These are phyloP conservation scores for Phycomyces nitens DNA, from an alignment of 192 early-diverging fungal genomes.

Conservation along the genomic window DNA sequence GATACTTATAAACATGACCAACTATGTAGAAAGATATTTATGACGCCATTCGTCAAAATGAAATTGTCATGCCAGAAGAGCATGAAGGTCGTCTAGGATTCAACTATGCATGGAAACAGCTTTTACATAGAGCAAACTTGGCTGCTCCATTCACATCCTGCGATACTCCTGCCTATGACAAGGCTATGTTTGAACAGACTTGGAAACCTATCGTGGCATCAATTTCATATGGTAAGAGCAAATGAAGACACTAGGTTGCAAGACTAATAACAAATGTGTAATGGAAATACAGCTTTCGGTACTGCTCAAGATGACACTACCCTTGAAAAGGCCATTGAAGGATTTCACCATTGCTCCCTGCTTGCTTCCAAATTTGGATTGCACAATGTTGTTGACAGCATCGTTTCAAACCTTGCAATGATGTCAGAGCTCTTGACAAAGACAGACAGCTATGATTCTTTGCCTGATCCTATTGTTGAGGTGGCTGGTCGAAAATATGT, in stretches of 20 bases:
- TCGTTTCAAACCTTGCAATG: slow-evolving; percentile 65
- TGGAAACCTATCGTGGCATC: slow-evolving; percentile 78
- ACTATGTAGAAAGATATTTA: slow-evolving; percentile 60
- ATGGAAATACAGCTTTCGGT: slow-evolving; percentile 74
- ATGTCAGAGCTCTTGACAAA: slow-evolving; percentile 68
- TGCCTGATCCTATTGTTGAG: slow-evolving; percentile 45
- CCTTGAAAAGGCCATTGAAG: slow-evolving; percentile 77
- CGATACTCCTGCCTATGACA: slow-evolving; percentile 65
- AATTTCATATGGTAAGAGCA: slow-evolving; percentile 67
- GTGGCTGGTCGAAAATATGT: slow-evolving; percentile 44
- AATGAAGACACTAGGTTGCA: too few species aligned
- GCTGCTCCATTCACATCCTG: slow-evolving; percentile 55
- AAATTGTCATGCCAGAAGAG: slow-evolving; percentile 97
- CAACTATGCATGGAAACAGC: slow-evolving; percentile 90
- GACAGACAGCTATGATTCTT: slow-evolving; percentile 29
- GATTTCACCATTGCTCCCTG: slow-evolving; percentile 70
- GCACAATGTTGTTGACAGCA: slow-evolving; percentile 74
- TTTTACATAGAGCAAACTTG: slow-evolving; percentile 52
- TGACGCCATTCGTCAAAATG: slow-evolving; percentile 81
- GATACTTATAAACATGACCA: background rate
- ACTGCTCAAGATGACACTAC: slow-evolving; percentile 74
- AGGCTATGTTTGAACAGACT: slow-evolving; percentile 69
- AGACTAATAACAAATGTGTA: too few species aligned
- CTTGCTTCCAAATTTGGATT: slow-evolving; percentile 72
- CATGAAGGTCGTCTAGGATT: slow-evolving; percentile 93